Percentiles rank a stretch among this genome's conserved stretches.
These are phyloP conservation scores for Nannizziopsis arthrosporioides DNA, from an alignment of 2,329 filamentous ascomycete species.

Conservation along the genomic window DNA sequence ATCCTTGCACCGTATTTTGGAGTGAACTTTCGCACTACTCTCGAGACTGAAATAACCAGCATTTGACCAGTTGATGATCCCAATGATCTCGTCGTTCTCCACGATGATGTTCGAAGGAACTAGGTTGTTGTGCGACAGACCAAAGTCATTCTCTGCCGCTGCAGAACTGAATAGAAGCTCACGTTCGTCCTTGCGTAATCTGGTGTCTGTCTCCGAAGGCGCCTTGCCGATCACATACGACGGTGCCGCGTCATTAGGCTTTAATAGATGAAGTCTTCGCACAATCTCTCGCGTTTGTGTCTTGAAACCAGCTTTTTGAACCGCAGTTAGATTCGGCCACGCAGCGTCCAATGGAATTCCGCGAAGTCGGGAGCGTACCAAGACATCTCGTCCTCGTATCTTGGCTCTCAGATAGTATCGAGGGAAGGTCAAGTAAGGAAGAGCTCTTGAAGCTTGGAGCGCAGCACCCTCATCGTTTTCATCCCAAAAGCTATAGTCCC, in stretches of 20 bases:
- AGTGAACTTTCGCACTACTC: constrained; percentile 26
- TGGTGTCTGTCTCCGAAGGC: neutral
- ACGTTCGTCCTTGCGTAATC: constrained; percentile 20
- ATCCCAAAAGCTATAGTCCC: constrained; percentile 26
- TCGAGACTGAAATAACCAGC: constrained; percentile 31
- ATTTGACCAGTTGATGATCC: constrained; percentile 30
- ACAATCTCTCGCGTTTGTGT: constrained; percentile 28
- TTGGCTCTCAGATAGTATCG: constrained; percentile 28
- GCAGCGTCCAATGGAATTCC: constrained; percentile 28
- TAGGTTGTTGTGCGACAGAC: constrained; percentile 30
- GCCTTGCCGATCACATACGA: constrained; percentile 8
- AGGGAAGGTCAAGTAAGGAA: constrained; percentile 27
- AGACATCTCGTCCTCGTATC: constrained; percentile 30
- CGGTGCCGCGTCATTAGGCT: constrained; percentile 4
- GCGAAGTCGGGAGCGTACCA: constrained; percentile 31
- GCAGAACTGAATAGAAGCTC: constrained; percentile 25
- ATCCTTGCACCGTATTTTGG: constrained; percentile 20
- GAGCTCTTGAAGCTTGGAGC: constrained; percentile 24
- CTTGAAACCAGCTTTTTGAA: constrained; percentile 27
- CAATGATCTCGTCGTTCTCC: constrained; percentile 28
- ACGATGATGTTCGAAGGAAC: constrained; percentile 29
- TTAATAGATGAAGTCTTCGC: constrained; percentile 15
- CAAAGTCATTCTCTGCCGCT: constrained; percentile 20
- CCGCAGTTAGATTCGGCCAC: constrained; percentile 22
- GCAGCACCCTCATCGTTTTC: constrained; percentile 29